These are phyloP conservation scores for Hanseniaspora jakobsenii DNA, from an alignment of 805 yeast species.

Conservation along the genomic window DNA sequence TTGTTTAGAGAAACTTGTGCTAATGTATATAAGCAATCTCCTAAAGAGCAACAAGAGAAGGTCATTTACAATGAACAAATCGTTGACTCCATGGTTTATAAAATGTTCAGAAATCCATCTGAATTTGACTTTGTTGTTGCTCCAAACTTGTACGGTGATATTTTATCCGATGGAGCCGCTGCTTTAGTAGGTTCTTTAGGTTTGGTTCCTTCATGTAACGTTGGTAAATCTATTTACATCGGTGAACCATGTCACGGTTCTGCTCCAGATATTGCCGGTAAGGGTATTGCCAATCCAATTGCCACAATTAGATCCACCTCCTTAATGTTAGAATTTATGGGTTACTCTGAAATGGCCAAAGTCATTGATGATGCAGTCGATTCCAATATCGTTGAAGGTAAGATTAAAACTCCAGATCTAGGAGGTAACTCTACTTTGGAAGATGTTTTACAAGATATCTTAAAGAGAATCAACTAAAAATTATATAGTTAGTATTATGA, in stretches of 20 bases:
- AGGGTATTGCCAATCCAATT: constrained; percentile 87
- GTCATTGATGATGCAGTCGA: constrained; percentile 89
- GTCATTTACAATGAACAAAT: constrained; percentile 83
- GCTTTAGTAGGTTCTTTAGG: constrained; percentile 96
- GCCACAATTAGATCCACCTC: constrained; percentile 98
- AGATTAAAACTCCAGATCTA: constrained; percentile 76
- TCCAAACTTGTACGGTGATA: constrained; percentile 96
- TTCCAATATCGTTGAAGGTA: constrained; percentile 72
- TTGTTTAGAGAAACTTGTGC: constrained; percentile 76
- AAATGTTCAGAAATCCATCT: constrained; percentile 97
- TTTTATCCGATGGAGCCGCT: constrained; percentile 94
- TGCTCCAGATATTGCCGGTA: constrained; percentile 97
- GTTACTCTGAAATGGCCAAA: constrained; percentile 79
- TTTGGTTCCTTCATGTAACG: constrained; percentile 96
- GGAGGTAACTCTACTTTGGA: constrained; percentile 85
- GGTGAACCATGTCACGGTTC: constrained; percentile 99
- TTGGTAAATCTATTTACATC: constrained; percentile 88
- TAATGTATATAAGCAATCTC: constrained; percentile 38
- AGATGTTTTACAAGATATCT: constrained; percentile 74
- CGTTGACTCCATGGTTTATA: constrained; percentile 97
- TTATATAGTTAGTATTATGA: no score
- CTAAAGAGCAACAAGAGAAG: constrained; percentile 40
- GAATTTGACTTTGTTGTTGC: constrained; percentile 97
- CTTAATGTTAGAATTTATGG: constrained; percentile 92
- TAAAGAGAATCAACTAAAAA: constrained; percentile 27